Conservation (phyloP, 805 yeast species). For the Ogataea parapolymorpha region DNA sequence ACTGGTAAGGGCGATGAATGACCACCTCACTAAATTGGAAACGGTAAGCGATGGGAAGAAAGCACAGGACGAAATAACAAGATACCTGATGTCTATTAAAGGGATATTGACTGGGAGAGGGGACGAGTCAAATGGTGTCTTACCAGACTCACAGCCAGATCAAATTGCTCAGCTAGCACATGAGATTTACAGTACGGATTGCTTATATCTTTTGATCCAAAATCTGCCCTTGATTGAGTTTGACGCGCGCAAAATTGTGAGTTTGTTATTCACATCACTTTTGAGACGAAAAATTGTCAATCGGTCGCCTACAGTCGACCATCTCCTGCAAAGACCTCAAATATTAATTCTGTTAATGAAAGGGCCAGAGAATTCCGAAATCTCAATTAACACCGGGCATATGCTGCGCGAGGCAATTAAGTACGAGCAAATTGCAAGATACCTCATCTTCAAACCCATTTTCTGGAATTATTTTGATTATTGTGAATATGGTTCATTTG, state of each 20-base stretch:
- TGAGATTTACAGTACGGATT: conserved; percentile 72
- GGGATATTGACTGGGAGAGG: conserved; percentile 57
- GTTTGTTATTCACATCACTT: conserved; percentile 66
- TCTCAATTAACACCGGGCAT: conserved; percentile 69
- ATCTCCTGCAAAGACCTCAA: conserved; percentile 63
- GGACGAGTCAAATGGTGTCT: conserved; percentile 36
- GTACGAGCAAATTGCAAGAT: conserved; percentile 64
- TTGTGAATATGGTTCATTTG: conserved; percentile 75
- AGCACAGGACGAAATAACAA: conserved; percentile 69
- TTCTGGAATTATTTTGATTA: conserved; percentile 85
- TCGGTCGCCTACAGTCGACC: conserved; percentile 84
- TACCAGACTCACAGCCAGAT: conserved; percentile 53
- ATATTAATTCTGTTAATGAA: conserved; percentile 58
- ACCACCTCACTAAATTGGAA: conserved; percentile 65
- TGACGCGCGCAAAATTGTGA: conserved; percentile 85
- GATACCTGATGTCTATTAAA: conserved; percentile 62
- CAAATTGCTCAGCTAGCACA: conserved; percentile 72
- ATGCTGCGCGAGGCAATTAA: conserved; percentile 84
- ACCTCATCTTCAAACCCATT: conserved; percentile 53
- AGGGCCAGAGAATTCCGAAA: conserved; percentile 72
- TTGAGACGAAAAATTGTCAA: conserved; percentile 74
- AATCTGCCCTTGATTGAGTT: conserved; percentile 72
- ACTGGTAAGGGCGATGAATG: conserved; percentile 70
- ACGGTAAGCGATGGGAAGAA: conserved; percentile 38
- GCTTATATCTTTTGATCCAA: conserved; percentile 56